Conservation (phyloP, 192 early-diverging fungal species). For the Entrophospora sp. region DNA sequence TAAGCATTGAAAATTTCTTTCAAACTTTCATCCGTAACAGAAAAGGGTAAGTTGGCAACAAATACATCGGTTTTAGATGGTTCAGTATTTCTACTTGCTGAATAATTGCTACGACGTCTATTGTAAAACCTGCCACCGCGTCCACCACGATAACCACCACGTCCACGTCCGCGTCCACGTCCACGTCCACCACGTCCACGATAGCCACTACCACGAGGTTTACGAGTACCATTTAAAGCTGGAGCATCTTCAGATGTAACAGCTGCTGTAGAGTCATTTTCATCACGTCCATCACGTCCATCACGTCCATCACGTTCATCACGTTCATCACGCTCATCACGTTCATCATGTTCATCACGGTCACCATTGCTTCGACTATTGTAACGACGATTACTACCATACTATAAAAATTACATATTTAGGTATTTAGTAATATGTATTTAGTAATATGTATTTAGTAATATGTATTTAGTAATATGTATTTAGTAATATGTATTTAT, state of each 20-base stretch:
- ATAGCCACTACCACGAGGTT: slow-evolving; percentile 18
- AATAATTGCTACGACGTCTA: background rate
- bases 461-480: too few species aligned
- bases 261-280: slow-evolving; percentile 10
- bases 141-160: slow-evolving; percentile 27
- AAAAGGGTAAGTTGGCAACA: slow-evolving; percentile 74
- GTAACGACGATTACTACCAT: slow-evolving; percentile 2
- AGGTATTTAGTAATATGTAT: too few species aligned
- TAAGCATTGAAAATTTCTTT: too few species aligned
- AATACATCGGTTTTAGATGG: slow-evolving; percentile 64
- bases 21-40: slow-evolving; percentile 59
- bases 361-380: background rate
- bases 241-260: slow-evolving; percentile 23
- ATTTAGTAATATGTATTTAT: too few species aligned
- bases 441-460: too few species aligned
- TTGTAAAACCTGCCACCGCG: slow-evolving; percentile 28
- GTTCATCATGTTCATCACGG: background rate
- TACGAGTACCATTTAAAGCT: slow-evolving; percentile 23
- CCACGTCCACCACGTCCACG: slow-evolving; percentile 24
- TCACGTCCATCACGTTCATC: too few species aligned
- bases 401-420: too few species aligned
- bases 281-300: too few species aligned
- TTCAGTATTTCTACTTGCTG: slow-evolving; percentile 31
- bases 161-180: slow-evolving; percentile 32
- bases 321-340: too few species aligned